Evolutionary conservation across 1,284 basidiomycete species (phyloP), one percentile per base, ranked within the genome.

Genomic region (Phlebopus sp.): DNA sequence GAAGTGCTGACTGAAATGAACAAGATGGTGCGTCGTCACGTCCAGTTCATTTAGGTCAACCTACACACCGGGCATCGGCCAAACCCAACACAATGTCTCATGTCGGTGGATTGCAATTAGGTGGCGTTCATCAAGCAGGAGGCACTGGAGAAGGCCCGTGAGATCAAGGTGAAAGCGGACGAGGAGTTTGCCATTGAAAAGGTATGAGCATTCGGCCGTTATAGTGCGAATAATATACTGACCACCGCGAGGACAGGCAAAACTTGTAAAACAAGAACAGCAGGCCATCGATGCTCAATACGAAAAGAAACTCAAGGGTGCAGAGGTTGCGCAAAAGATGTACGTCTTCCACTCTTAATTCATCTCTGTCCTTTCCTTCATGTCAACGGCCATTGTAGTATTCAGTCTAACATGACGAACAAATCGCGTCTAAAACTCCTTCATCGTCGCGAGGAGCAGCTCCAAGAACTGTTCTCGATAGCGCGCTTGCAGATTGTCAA

Each of bases 141-240:
- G 70, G 94, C 94, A 2, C 72, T 90, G 57, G 95, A 97, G 74
- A 97, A 97, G 71, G 93, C 92, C 1, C 78, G 95, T n/a, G 94
- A 97, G 73, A 92, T 97, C 58, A 88, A 81, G 58, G 91, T 97
- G 54, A 97, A 97, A 69, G 94, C 95, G 0, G 93, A 97, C 55
- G 93, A 97, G 70, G 94, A 97, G 72, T 97, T 97, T 66, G 87
- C 93, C 17, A 97, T 97, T 57, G 94, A 97, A 70, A 97, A 97
- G 81, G 93, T 91, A 35, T 25, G 60, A 17, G n/a, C 31, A 9
- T 11, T 11, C 18, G 2, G 15, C 37, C 19, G 27, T 2, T 23
- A 8, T 29, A 9, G 27, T 29, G 9, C 27, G 8, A 29, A 30
- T 30, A 13, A n/a, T 37, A n/a, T 39, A 15, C 34, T 30, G 13